Evolutionary conservation across 495 filamentous ascomycete genomes (phyloP).

Genomic region (Cenococcum geophilum): DNA sequence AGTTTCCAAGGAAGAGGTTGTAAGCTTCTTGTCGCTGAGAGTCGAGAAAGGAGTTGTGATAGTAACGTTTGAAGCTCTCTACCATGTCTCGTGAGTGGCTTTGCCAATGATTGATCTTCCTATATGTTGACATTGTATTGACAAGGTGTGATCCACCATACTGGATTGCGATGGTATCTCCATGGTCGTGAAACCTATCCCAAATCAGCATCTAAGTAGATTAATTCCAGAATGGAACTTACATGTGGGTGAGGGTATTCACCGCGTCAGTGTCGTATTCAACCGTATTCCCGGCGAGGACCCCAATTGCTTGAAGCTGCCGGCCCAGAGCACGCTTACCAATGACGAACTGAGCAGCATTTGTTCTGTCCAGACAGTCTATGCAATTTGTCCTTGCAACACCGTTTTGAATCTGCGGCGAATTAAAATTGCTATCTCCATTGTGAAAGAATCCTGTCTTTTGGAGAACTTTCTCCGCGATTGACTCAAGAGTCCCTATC

Average conservation of each 20-base stretch:
- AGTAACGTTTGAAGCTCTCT: constrained; percentile 97
- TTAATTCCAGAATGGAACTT: constrained; percentile 11
- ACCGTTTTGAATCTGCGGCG: constrained; percentile 76
- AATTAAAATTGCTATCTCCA: constrained; percentile 58
- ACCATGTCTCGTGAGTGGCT: constrained; percentile 98
- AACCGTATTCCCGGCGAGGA: constrained; percentile 70
- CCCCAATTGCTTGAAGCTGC: constrained; percentile 86
- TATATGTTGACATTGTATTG: constrained; percentile 98
- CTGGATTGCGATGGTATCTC: constrained; percentile 94
- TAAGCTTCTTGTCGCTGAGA: constrained; percentile 95
- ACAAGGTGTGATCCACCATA: constrained; percentile 97
- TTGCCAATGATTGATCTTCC: constrained; percentile 98
- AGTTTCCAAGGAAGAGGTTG: constrained; percentile 95
- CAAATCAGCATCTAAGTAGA: neutral
- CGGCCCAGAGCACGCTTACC: constrained; percentile 91
- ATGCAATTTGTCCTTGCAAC: constrained; percentile 96
- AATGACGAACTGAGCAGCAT: constrained; percentile 96
- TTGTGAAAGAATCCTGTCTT: constrained; percentile 94
- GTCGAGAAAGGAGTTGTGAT: constrained; percentile 97
- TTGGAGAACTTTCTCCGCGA: constrained; percentile 77
- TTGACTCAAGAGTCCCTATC: constrained; percentile 80
- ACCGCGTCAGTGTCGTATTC: constrained; percentile 94
- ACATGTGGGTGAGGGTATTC: constrained; percentile 94
- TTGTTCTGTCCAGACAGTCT: constrained; percentile 92
- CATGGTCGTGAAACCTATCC: constrained; percentile 73